A percentile compares a stretch with the other conserved stretches of the same genome.
Evolutionary conservation across 306 rosid genomes (phyloP).

Genomic region (Prosopis cineraria): DNA sequence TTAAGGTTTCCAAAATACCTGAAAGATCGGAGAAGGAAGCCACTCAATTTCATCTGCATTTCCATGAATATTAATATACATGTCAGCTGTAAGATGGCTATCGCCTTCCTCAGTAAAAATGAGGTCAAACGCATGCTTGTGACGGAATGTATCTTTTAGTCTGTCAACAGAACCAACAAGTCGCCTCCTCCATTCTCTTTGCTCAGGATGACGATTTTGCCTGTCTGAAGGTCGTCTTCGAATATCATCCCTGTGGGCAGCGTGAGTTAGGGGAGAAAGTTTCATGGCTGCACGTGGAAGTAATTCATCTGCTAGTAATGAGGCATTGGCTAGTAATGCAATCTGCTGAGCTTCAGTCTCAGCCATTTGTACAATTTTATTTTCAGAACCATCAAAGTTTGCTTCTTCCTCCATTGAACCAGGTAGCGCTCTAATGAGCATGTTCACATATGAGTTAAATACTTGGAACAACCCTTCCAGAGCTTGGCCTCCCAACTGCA

Average conservation of each 20-base stretch:
- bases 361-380: conserved; percentile 86
- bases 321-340: conserved; percentile 98
- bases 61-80: conserved; percentile 86
- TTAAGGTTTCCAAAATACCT: conserved; percentile 51
- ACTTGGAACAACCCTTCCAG: conserved; percentile 93
- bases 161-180: conserved; percentile 84
- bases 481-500: conserved; percentile 98
- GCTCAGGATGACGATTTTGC: conserved; percentile 98
- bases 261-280: conserved; percentile 70
- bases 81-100: conserved; percentile 91
- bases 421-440: conserved; percentile 90
- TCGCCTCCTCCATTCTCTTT: conserved; percentile 96
- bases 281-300: conserved; percentile 99
- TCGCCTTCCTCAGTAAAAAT: conserved; percentile 96
- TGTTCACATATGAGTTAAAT: conserved; percentile 75
- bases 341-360: conserved; percentile 95
- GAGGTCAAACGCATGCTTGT: conserved; percentile 90
- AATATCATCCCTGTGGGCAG: conserved; percentile 64
- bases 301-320: conserved; percentile 87
- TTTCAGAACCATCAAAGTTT: conserved; percentile 76
- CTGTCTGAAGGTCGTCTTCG: conserved; percentile 77
- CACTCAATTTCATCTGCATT: conserved; percentile 81
- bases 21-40: conserved; percentile 87
- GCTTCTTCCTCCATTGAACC: conserved; percentile 95
- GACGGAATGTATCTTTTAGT: conserved; percentile 91